phyloP scores from a whole-genome alignment of 2,329 filamentous ascomycete genomes.

The Epichloe gansuensis region DNA sequence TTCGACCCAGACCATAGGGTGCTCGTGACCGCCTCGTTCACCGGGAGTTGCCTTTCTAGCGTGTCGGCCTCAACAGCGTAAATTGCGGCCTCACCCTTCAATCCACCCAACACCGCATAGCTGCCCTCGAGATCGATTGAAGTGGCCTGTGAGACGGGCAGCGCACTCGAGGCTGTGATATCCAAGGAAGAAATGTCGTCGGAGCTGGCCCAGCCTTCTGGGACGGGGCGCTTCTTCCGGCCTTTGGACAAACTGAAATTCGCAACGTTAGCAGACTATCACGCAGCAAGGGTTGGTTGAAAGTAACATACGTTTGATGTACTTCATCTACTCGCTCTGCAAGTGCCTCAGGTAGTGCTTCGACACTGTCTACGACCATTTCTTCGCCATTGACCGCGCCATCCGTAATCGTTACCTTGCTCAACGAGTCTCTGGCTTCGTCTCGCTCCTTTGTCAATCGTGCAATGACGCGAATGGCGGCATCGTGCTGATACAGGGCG shows the following conservation, averaged over 20 bases:
- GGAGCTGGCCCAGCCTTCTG: conserved; percentile 69
- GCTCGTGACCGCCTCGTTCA: conserved; percentile 56
- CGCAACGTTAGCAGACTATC: neutral
- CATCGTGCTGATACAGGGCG: conserved; percentile 92
- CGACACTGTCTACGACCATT: conserved; percentile 77
- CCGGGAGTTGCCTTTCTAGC: conserved; percentile 53
- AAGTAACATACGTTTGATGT: conserved; percentile 56
- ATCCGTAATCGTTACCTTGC: conserved; percentile 64
- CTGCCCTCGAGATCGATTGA: conserved; percentile 42
- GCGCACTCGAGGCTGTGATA: conserved; percentile 30
- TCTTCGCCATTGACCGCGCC: conserved; percentile 55
- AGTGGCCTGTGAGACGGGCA: conserved; percentile 36
- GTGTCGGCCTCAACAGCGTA: conserved; percentile 61
- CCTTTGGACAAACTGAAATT: conserved; percentile 65
- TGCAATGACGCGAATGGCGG: conserved; percentile 89
- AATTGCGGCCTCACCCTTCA: conserved; percentile 61
- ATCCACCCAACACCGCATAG: conserved; percentile 61
- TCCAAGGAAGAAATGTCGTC: conserved; percentile 51
- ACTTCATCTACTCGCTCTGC: conserved; percentile 65
- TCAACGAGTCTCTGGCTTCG: conserved; percentile 79
- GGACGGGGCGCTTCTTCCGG: conserved; percentile 78
- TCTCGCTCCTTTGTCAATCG: conserved; percentile 83
- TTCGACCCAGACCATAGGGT: conserved; percentile 53
- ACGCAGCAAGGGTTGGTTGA: conserved; percentile 6
- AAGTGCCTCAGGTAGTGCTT: conserved; percentile 61